These are phyloP conservation scores for Silene conica DNA, from an alignment of 148 eudicot genomes.

Conservation along the genomic window DNA sequence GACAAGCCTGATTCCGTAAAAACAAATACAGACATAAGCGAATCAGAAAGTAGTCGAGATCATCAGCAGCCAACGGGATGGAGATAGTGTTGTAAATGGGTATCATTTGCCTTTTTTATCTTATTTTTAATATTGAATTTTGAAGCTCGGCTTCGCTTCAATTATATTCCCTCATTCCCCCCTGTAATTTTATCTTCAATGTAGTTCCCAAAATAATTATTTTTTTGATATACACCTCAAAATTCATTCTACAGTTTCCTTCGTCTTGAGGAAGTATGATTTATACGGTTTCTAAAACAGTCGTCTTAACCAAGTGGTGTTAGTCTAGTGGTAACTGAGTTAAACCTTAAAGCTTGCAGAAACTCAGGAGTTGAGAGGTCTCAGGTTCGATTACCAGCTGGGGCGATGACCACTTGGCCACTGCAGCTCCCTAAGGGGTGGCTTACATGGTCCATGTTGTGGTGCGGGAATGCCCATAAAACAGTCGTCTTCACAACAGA, in stretches of 20 bases:
- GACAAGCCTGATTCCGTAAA: constrained; percentile 28
- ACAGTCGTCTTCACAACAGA: constrained; percentile 16
- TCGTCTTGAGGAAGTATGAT: not conserved
- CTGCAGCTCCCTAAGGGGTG: no score
- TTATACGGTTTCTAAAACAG: not conserved
- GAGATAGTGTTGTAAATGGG: constrained; percentile 46
- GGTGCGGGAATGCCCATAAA: no score
- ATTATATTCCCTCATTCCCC: constrained; percentile 26
- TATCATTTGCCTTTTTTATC: constrained; percentile 20
- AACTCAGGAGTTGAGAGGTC: no score
- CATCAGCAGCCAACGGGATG: constrained; percentile 37
- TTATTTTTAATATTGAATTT: constrained; percentile 17
- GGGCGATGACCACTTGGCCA: no score
- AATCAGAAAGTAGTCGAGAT: constrained; percentile 50
- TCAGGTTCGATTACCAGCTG: no score
- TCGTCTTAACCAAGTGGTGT: no score
- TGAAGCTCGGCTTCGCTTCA: constrained; percentile 16
- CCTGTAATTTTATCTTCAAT: constrained; percentile 31
- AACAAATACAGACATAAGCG: constrained; percentile 49
- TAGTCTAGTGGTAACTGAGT: no score
- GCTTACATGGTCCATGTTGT: no score
- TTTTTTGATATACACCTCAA: constrained; percentile 15
- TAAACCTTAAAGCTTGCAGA: no score
- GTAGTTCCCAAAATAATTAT: constrained; percentile 15
- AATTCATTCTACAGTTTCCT: constrained; percentile 21